Evolutionary conservation across 805 yeast genomes (phyloP).

Genomic region (Lipomyces sp.): DNA sequence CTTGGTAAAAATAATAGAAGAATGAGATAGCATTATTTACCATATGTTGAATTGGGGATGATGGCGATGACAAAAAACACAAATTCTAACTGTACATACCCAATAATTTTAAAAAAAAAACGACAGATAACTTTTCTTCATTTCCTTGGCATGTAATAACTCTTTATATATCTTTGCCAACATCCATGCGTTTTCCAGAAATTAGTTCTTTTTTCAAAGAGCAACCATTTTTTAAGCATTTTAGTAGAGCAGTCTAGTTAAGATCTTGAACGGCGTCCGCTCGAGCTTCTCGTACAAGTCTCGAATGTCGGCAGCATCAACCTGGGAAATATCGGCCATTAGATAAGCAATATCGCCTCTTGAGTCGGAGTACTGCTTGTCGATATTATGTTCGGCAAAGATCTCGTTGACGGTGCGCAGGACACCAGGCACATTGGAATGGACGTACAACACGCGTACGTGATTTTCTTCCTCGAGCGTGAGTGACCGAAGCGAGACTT

Average conservation of each 20-base stretch:
- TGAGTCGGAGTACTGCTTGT: conserved; percentile 97
- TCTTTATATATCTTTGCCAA: neutral
- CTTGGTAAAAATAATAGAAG: neutral
- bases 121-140: neutral
- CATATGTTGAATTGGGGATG: neutral
- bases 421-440: conserved; percentile 98
- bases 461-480: conserved; percentile 79
- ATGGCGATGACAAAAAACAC: neutral
- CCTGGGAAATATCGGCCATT: conserved; percentile 96
- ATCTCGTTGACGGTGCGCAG: conserved; percentile 96
- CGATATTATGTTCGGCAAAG: conserved; percentile 91
- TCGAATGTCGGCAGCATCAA: conserved; percentile 79
- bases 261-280: conserved; percentile 86
- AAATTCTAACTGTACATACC: neutral
- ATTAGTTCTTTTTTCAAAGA: neutral
- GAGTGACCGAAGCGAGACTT: conserved; percentile 85
- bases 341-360: conserved; percentile 94
- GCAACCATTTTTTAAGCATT: neutral
- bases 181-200: neutral
- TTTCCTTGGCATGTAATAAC: neutral
- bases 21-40: neutral
- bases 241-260: conserved; percentile 86
- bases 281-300: conserved; percentile 81
- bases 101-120: neutral
- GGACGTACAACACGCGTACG: conserved; percentile 93